These are phyloP conservation scores for Phialocephala subalpina DNA, from an alignment of 2,329 filamentous ascomycete genomes.

Conservation along the genomic window DNA sequence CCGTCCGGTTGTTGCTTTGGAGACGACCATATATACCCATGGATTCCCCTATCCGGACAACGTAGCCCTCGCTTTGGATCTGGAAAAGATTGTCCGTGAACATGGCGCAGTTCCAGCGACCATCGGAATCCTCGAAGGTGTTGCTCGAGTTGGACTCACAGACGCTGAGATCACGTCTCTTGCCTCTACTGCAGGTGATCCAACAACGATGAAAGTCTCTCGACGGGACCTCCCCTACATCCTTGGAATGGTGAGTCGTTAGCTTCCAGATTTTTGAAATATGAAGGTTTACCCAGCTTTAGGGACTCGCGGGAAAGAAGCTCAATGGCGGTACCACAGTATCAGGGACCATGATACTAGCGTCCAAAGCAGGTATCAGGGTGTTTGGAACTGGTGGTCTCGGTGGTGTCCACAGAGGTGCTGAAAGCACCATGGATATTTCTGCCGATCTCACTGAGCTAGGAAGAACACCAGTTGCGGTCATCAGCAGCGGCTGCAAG, in stretches of 20 bases:
- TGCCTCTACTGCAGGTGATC: constrained; percentile 67
- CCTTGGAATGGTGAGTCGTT: constrained; percentile 72
- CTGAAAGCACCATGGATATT: constrained; percentile 86
- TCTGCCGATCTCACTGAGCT: constrained; percentile 96
- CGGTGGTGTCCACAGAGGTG: constrained; percentile 92
- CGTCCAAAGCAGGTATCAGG: constrained; percentile 84
- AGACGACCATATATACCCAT: constrained; percentile 98
- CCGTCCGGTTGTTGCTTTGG: constrained; percentile 88
- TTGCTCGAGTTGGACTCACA: constrained; percentile 80
- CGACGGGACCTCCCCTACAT: constrained; percentile 86
- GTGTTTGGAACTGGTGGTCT: constrained; percentile 95
- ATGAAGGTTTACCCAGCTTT: constrained; percentile 18
- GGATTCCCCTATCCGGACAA: constrained; percentile 81
- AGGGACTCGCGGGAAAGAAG: constrained; percentile 71
- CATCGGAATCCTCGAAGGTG: constrained; percentile 85
- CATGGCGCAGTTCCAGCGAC: constrained; percentile 90
- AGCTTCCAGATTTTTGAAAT: not conserved
- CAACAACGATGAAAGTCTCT: constrained; percentile 81
- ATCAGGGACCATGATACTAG: constrained; percentile 90
- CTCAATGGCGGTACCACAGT: constrained; percentile 93
- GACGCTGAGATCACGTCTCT: constrained; percentile 78
- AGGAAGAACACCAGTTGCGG: constrained; percentile 85
- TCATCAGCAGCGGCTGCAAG: constrained; percentile 92
- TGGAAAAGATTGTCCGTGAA: constrained; percentile 82
- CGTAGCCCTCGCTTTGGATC: constrained; percentile 74